Conservation (phyloP, 371 early-diverging fungal species). For the Mortierella sp. region DNA sequence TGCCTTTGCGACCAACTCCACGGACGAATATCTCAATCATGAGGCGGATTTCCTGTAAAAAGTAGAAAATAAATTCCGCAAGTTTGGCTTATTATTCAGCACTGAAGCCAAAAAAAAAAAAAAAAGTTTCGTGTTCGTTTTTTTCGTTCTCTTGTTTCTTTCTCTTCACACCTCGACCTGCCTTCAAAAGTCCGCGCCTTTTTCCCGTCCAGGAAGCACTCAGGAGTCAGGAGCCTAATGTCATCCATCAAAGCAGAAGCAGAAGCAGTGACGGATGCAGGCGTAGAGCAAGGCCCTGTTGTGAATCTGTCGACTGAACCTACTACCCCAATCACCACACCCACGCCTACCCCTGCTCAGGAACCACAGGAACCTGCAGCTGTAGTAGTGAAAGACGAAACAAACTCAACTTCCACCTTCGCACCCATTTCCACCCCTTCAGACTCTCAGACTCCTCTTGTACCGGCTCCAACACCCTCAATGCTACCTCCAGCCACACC, state of each 20-base stretch:
- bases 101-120: not conserved
- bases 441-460: not conserved
- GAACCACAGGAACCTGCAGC: not conserved
- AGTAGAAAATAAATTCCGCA: not conserved
- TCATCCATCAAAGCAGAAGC: constrained; percentile 23
- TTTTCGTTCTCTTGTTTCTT: not conserved
- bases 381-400: too few species aligned
- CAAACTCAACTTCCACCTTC: not conserved
- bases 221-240: constrained; percentile 20
- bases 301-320: not conserved
- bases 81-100: too few species aligned
- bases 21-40: constrained; percentile 28
- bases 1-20: constrained; percentile 22
- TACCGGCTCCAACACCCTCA: not conserved
- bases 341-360: constrained; percentile 3
- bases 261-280: not conserved
- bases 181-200: not conserved
- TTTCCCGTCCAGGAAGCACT: not conserved
- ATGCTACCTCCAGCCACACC: not conserved
- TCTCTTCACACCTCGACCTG: not conserved
- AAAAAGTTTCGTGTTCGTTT: not conserved
- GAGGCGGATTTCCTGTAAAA: constrained; percentile 4
- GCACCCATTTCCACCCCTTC: not conserved
- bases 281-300: not conserved
- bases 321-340: not conserved